Evolutionary conservation across 1,139 yeast species (phyloP).

Genomic region (Debaryomyces fabryi): DNA sequence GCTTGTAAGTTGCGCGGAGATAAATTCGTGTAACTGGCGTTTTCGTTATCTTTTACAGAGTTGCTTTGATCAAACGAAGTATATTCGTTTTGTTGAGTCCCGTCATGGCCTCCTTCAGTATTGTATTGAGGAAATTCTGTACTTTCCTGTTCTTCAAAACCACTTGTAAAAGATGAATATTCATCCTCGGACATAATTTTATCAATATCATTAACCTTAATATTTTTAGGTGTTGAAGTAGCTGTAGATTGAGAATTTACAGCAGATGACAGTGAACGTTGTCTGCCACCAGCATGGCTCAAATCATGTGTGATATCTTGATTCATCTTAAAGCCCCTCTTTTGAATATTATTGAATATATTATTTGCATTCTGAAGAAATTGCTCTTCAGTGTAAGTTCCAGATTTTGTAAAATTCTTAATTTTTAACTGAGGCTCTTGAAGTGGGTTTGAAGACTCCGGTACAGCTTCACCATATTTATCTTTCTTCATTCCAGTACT

Average conservation of each 20-base stretch:
- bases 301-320: conserved; percentile 9
- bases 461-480: background rate
- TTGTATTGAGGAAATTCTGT: conserved; percentile 20
- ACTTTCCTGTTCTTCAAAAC: conserved; percentile 29
- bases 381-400: conserved; percentile 38
- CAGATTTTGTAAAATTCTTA: conserved; percentile 35
- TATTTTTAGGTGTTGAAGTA: conserved; percentile 43
- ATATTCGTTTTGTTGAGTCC: conserved; percentile 24
- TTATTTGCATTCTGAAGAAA: conserved; percentile 44
- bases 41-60: background rate
- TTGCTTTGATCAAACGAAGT: conserved; percentile 24
- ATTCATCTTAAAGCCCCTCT: conserved; percentile 30
- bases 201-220: conserved; percentile 22
- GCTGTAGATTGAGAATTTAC: conserved; percentile 26
- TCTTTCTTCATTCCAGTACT: background rate
- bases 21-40: conserved; percentile 8
- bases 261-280: conserved; percentile 1
- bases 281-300: conserved; percentile 8
- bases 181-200: conserved; percentile 23
- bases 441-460: conserved; percentile 3
- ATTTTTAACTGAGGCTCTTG: conserved; percentile 33
- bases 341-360: conserved; percentile 43
- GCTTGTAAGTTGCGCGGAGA: conserved; percentile 13
- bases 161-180: conserved; percentile 42
- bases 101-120: conserved; percentile 12